These are phyloP conservation scores for Erodium moschatum DNA, from an alignment of 441 rosid species.

Conservation along the genomic window DNA sequence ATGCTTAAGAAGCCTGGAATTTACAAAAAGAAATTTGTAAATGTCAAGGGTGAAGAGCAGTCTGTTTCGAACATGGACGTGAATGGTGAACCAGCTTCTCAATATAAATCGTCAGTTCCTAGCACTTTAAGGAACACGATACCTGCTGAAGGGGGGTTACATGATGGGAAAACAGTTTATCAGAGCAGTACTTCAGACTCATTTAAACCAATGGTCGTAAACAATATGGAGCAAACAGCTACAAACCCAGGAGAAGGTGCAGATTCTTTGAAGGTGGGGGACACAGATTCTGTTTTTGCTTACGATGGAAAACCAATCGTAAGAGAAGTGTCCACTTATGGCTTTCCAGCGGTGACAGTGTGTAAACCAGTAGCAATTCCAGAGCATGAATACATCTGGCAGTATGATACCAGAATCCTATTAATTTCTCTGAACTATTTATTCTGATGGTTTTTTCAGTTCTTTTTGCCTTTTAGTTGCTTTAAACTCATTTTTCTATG, in stretches of 20 bases:
- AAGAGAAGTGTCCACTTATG: conserved; percentile 25
- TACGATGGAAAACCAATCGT: conserved; percentile 29
- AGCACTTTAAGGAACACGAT: conserved; percentile 32
- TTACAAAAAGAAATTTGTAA: conserved; percentile 49
- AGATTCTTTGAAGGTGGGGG: conserved; percentile 28
- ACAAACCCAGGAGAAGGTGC: conserved; percentile 26
- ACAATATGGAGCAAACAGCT: conserved; percentile 35
- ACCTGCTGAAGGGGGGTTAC: conserved; percentile 41
- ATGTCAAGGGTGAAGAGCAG: conserved; percentile 43
- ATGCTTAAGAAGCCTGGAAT: conserved; percentile 65
- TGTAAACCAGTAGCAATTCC: conserved; percentile 52
- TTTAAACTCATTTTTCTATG: conserved; percentile 9
- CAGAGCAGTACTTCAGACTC: conserved; percentile 30
- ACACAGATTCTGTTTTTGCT: conserved; percentile 28
- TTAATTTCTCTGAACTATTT: conserved; percentile 21
- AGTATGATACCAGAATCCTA: conserved; percentile 36
- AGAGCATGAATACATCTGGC: conserved; percentile 81
- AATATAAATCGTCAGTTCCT: conserved; percentile 39
- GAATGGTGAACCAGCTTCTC: conserved; percentile 35
- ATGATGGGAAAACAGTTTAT: conserved; percentile 34
- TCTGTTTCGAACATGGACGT: conserved; percentile 33
- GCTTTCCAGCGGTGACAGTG: conserved; percentile 27
- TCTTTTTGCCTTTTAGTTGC: conserved; percentile 5
- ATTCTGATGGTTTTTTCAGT: conserved; percentile 8
- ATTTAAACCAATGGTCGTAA: conserved; percentile 28